Evolutionary conservation across 495 filamentous ascomycete genomes (phyloP).

Genomic region (Podospora bellae-mahoneyi): DNA sequence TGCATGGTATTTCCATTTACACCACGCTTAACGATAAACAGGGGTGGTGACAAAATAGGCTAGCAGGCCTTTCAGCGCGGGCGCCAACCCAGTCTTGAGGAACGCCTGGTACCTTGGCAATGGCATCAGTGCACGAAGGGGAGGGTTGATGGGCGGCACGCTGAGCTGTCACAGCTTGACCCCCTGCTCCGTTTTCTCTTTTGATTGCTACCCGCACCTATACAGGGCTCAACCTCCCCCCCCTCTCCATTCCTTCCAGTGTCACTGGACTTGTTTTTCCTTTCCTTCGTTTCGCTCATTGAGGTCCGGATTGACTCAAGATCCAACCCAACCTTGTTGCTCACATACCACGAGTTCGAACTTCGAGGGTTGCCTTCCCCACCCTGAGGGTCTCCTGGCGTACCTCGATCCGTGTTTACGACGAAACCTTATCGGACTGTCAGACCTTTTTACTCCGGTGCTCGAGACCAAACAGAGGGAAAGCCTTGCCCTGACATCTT

Average conservation of each 20-base stretch:
- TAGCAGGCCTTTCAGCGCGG: background rate
- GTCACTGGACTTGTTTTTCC: background rate
- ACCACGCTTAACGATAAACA: background rate
- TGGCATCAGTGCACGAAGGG: background rate
- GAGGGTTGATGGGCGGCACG: conserved; percentile 4
- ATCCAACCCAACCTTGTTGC: conserved; percentile 3
- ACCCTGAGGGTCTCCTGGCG: background rate
- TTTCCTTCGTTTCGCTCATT: background rate
- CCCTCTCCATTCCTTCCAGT: background rate
- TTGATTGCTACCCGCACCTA: conserved; percentile 1
- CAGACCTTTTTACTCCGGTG: background rate
- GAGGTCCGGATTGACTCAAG: background rate
- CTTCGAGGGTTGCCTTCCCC: background rate
- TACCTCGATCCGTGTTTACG: background rate
- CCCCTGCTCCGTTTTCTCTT: conserved; percentile 2
- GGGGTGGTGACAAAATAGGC: background rate
- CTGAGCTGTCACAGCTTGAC: conserved; percentile 5
- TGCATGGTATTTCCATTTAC: background rate
- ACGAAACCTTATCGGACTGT: background rate
- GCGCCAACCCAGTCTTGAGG: background rate
- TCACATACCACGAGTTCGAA: background rate
- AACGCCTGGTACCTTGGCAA: conserved; percentile 2
- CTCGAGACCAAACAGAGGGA: background rate
- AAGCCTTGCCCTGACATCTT: background rate
- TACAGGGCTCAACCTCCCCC: background rate